These are phyloP conservation scores for Pseudozyma sp. DNA, from an alignment of 1,284 basidiomycete species.

Conservation along the genomic window DNA sequence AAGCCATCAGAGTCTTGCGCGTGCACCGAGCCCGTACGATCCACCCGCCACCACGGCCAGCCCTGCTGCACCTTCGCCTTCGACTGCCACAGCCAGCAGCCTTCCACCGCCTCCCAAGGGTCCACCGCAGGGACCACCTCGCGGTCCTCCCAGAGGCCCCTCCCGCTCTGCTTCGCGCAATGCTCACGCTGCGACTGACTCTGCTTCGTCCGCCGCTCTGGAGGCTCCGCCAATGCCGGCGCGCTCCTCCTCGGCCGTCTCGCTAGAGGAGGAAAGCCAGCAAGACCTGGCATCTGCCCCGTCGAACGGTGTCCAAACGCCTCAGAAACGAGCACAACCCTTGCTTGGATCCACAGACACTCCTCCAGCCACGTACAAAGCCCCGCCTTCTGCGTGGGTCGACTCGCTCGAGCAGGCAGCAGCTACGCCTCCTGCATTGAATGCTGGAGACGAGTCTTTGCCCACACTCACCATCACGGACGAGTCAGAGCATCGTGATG, in stretches of 20 bases:
- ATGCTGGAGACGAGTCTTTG: conserved; percentile 24
- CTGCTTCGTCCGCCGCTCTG: conserved; percentile 11
- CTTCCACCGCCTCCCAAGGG: conserved; percentile 24
- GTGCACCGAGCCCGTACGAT: conserved; percentile 39
- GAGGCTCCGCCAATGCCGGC: conserved; percentile 1
- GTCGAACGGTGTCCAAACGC: conserved; percentile 9
- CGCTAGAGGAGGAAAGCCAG: conserved; percentile 33
- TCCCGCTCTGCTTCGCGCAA: conserved; percentile 40
- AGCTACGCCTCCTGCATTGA: conserved; percentile 33
- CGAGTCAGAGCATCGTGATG: conserved; percentile 25
- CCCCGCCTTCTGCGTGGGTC: conserved; percentile 32
- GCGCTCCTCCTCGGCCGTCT: conserved; percentile 16
- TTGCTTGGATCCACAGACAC: conserved; percentile 21
- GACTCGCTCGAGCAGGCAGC: conserved; percentile 46
- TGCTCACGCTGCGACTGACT: conserved; percentile 10
- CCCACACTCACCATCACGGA: conserved; percentile 46
- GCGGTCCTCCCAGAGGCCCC: conserved; percentile 44
- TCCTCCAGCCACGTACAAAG: conserved; percentile 30
- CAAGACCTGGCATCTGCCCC: conserved; percentile 6
- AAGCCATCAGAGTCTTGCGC: conserved; percentile 6
- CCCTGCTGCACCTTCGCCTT: conserved; percentile 11
- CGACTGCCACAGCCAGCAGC: conserved; percentile 5
- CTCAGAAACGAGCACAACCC: conserved; percentile 7
- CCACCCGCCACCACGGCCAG: conserved; percentile 12
- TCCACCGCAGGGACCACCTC: conserved; percentile 30